Percentiles rank a stretch among this genome's conserved stretches.
phyloP scores from a whole-genome alignment of 176 grass and related monocot species.

The Carex cristatella region DNA sequence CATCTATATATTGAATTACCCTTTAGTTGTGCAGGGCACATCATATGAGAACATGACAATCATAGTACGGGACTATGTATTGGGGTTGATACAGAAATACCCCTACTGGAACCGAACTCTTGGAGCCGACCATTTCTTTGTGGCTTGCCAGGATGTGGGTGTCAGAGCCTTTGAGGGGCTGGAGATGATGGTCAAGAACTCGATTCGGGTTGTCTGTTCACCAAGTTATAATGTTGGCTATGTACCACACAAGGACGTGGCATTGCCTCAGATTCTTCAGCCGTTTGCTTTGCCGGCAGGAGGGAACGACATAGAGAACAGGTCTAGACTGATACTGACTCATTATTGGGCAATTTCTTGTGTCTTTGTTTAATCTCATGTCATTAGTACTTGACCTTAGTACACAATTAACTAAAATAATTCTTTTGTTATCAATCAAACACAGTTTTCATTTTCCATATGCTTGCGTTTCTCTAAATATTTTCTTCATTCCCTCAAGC shows the following conservation, averaged over 20 bases:
- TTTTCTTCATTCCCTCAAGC: neutral
- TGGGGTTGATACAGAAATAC: conserved; percentile 82
- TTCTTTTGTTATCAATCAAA: neutral
- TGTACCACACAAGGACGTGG: conserved; percentile 81
- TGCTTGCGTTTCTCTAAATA: neutral
- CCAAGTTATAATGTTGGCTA: conserved; percentile 86
- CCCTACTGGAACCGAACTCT: conserved; percentile 94
- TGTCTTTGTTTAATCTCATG: neutral
- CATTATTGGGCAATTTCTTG: neutral
- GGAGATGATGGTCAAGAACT: conserved; percentile 68
- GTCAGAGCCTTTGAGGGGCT: conserved; percentile 94
- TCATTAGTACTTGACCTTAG: neutral
- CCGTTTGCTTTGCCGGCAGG: conserved; percentile 89
- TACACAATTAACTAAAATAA: neutral
- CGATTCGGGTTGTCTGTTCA: conserved; percentile 87
- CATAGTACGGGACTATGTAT: conserved; percentile 73
- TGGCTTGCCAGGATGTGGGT: conserved; percentile 95
- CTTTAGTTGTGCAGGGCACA: conserved; percentile 65
- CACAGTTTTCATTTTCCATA: neutral
- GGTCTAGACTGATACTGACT: conserved; percentile 37
- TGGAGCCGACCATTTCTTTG: conserved; percentile 86
- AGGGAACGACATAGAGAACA: conserved; percentile 90
- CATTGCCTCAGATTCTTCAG: conserved; percentile 90
- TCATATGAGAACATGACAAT: conserved; percentile 93
- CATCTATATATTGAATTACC: conserved; percentile 14